Conservation (phyloP, 2,329 filamentous ascomycete species). For the Clarireedia sp. region DNA sequence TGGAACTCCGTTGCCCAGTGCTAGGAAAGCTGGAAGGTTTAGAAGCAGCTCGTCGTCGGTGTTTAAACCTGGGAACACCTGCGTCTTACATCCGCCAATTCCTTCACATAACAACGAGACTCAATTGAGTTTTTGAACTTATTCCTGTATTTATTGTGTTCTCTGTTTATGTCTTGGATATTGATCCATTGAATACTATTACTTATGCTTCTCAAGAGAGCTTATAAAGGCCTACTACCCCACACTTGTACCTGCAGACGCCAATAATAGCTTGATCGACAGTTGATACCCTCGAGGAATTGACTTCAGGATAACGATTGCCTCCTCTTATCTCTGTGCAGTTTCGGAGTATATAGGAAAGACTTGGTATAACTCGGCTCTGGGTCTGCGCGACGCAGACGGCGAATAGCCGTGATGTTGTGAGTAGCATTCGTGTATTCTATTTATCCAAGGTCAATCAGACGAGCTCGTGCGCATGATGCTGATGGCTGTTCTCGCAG, state of each 20-base stretch:
- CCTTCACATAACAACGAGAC: too few relatives aligned
- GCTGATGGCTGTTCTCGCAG: conserved; percentile 31
- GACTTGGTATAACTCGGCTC: neutral
- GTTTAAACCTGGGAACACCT: neutral
- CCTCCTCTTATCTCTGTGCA: neutral
- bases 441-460: conserved; percentile 3
- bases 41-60: neutral
- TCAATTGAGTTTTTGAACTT: too few relatives aligned
- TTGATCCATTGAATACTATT: too few relatives aligned
- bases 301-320: too few relatives aligned
- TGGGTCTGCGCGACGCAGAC: neutral
- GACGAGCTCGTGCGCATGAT: conserved; percentile 7
- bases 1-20: neutral
- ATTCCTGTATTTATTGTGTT: neutral
- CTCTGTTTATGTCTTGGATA: neutral
- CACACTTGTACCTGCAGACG: conserved; percentile 19
- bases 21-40: neutral
- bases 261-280: neutral
- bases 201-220: neutral
- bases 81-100: too few relatives aligned
- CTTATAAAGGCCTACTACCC: conserved; percentile 13
- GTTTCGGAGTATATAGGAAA: neutral
- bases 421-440: conserved; percentile 1
- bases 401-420: conserved; percentile 5
- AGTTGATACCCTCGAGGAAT: neutral